Conservation (phyloP, 768 basidiomycete species). For the Suillus cothurnatus region DNA sequence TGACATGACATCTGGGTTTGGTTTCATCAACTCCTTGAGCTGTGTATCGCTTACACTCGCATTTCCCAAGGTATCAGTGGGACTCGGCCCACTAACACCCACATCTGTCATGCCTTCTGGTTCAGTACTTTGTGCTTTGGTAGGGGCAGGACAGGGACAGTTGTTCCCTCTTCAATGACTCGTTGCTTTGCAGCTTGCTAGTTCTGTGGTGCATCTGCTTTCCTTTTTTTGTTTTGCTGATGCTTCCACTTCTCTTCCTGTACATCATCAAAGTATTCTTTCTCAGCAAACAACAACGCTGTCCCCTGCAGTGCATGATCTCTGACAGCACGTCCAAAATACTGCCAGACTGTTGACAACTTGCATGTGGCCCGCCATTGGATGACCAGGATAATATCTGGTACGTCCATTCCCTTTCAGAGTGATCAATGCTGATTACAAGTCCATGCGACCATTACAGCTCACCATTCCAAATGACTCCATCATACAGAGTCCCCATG, state of each 20-base stretch:
- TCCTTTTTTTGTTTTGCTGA: not conserved
- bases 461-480: conserved; percentile 41
- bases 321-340: conserved; percentile 33
- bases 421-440: not conserved
- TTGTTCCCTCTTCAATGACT: not conserved
- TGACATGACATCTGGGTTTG: not conserved
- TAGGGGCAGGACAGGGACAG: not conserved
- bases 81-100: not conserved
- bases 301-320: conserved; percentile 16
- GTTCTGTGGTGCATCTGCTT: not conserved
- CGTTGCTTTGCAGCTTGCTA: not conserved
- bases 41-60: conserved; percentile 6
- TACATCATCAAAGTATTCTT: conserved; percentile 29
- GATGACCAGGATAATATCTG: conserved; percentile 36
- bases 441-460: not conserved
- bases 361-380: conserved; percentile 33
- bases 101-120: not conserved
- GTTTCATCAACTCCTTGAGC: conserved; percentile 2
- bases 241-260: not conserved
- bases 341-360: conserved; percentile 34
- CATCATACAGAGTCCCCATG: conserved; percentile 31
- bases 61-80: not conserved
- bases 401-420: conserved; percentile 37
- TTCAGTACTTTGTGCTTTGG: not conserved
- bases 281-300: conserved; percentile 31